Evolutionary conservation across 2,329 filamentous ascomycete genomes (phyloP).

Genomic region (Diaporthe helianthi): DNA sequence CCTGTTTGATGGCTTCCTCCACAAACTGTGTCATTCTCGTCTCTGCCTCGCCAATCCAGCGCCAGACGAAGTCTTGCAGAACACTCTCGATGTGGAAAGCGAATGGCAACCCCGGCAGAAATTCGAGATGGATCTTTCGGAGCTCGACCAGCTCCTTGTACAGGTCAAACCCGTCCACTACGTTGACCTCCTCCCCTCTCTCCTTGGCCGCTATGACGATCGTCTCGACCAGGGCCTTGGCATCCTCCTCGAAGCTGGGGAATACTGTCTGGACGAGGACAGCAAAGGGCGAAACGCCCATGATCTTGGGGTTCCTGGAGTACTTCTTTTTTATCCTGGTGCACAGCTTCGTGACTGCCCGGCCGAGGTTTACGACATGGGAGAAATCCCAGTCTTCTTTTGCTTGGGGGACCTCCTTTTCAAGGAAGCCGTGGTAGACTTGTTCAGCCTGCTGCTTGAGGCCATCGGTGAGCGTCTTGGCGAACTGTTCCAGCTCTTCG

Average conservation of each 20-base stretch:
- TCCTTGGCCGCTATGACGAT: slow-evolving; percentile 78
- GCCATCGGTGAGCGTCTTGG: slow-evolving; percentile 73
- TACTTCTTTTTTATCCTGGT: slow-evolving; percentile 94
- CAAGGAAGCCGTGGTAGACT: slow-evolving; percentile 81
- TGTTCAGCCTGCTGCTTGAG: slow-evolving; percentile 76
- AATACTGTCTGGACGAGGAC: slow-evolving; percentile 85
- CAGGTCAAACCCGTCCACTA: slow-evolving; percentile 92
- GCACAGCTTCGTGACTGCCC: slow-evolving; percentile 82
- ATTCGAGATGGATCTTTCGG: slow-evolving; percentile 78
- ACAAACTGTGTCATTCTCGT: slow-evolving; percentile 82
- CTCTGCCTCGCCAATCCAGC: slow-evolving; percentile 87
- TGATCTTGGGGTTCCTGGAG: slow-evolving; percentile 83
- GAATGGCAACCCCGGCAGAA: slow-evolving; percentile 76
- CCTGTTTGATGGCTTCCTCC: slow-evolving; percentile 88
- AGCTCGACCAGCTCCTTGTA: slow-evolving; percentile 90
- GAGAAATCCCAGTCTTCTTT: slow-evolving; percentile 89
- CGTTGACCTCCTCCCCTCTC: slow-evolving; percentile 76
- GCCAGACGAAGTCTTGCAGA: slow-evolving; percentile 92
- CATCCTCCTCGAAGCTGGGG: slow-evolving; percentile 89
- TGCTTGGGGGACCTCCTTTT: slow-evolving; percentile 79
- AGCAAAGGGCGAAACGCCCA: slow-evolving; percentile 72
- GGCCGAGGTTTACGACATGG: slow-evolving; percentile 88
- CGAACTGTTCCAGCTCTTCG: slow-evolving; percentile 76
- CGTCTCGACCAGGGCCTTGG: slow-evolving; percentile 80
- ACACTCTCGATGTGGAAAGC: slow-evolving; percentile 87